These are phyloP conservation scores for Styphnolobium japonicum DNA, from an alignment of 306 rosid species.

Conservation along the genomic window DNA sequence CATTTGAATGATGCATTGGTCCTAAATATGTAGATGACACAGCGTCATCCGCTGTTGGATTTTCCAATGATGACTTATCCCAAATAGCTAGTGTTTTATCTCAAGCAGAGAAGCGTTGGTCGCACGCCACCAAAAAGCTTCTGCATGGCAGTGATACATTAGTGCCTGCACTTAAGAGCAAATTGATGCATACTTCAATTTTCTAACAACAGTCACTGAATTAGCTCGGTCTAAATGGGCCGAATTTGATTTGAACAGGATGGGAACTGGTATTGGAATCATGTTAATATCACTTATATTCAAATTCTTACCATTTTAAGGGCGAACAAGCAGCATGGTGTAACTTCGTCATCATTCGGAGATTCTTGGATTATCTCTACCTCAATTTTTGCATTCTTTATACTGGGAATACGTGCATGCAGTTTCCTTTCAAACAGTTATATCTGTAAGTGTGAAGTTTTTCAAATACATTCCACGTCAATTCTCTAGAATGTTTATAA, in stretches of 20 bases:
- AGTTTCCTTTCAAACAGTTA: conserved; percentile 93
- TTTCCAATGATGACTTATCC: conserved; percentile 77
- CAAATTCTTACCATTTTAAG: conserved; percentile 63
- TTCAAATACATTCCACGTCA: background rate
- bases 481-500: conserved; percentile 19
- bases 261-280: conserved; percentile 76
- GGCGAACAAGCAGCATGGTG: conserved; percentile 45
- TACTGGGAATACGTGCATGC: conserved; percentile 71
- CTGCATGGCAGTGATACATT: conserved; percentile 39
- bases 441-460: conserved; percentile 65
- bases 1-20: too few relatives aligned
- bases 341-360: conserved; percentile 42
- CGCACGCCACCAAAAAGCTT: conserved; percentile 44
- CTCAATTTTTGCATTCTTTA: conserved; percentile 53
- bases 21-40: too few relatives aligned
- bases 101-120: conserved; percentile 71
- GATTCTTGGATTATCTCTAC: conserved; percentile 42
- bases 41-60: conserved; percentile 89
- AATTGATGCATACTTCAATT: conserved; percentile 61
- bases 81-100: conserved; percentile 53
- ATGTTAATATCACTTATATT: conserved; percentile 63
- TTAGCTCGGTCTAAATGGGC: conserved; percentile 98
- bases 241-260: conserved; percentile 79
- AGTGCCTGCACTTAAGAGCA: conserved; percentile 60
- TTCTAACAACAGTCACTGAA: conserved; percentile 70